A percentile compares a stretch with the other conserved stretches of the same genome.
These are phyloP conservation scores for Thalassiosira mediterranea DNA, from an alignment of 352 stramenopile genomes.

Conservation along the genomic window DNA sequence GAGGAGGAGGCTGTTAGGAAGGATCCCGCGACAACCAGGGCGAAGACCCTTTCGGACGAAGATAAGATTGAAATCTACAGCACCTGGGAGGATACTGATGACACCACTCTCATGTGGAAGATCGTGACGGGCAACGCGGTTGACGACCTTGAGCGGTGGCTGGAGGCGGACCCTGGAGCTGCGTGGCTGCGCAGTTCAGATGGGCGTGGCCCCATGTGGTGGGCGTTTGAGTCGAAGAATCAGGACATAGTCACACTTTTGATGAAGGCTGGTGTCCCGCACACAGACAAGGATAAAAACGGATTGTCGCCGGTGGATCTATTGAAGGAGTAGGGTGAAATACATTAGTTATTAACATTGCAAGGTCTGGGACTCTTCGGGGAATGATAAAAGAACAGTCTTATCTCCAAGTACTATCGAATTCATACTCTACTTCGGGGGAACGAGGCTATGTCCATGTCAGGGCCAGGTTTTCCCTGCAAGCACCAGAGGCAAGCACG, in stretches of 20 bases:
- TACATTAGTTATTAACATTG: too few species aligned
- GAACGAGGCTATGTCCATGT: too few species aligned
- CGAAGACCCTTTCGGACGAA: conserved; percentile 50
- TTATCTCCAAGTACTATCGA: too few species aligned
- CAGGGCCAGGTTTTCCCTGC: too few species aligned
- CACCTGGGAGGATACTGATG: conserved; percentile 79
- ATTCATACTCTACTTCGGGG: too few species aligned
- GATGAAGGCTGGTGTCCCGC: conserved; percentile 78
- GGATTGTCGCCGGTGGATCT: conserved; percentile 77
- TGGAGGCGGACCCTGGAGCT: conserved; percentile 70
- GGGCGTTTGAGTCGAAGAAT: conserved; percentile 81
- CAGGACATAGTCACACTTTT: conserved; percentile 82
- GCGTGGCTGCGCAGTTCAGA: conserved; percentile 77
- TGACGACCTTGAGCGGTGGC: conserved; percentile 67
- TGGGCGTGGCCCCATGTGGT: conserved; percentile 84
- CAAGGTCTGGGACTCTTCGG: too few species aligned
- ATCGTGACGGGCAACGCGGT: conserved; percentile 75
- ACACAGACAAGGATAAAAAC: conserved; percentile 73
- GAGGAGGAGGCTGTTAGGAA: conserved; percentile 6
- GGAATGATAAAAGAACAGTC: too few species aligned
- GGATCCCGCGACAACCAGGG: conserved; percentile 2
- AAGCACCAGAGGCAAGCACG: too few species aligned
- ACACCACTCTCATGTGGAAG: conserved; percentile 83
- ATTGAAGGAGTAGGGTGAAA: conserved; percentile 52
- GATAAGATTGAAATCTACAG: conserved; percentile 75